A percentile compares a stretch with the other conserved stretches of the same genome.
Evolutionary conservation across 345 rosid species (phyloP).

Genomic region (Corymbia maculata): DNA sequence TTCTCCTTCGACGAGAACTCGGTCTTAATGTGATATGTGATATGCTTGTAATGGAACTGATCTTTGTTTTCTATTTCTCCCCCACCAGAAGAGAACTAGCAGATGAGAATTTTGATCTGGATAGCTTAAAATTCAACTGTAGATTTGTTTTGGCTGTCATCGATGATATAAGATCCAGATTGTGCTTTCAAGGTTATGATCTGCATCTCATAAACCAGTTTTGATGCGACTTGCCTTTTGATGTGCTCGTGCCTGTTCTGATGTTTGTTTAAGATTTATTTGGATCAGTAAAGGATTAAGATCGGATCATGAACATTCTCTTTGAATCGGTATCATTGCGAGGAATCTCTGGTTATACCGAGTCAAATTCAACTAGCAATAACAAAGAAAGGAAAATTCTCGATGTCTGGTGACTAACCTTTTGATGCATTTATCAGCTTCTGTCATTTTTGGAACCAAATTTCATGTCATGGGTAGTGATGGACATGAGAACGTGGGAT

Average conservation of each 20-base stretch:
- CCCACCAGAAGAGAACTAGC: background rate
- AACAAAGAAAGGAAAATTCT: background rate
- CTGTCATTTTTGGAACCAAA: background rate
- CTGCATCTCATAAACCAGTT: background rate
- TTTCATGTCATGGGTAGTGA: background rate
- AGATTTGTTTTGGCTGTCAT: background rate
- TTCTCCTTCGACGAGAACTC: background rate
- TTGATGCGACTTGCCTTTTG: background rate
- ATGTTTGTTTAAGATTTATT: background rate
- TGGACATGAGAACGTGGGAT: background rate
- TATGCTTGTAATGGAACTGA: background rate
- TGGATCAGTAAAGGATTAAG: background rate
- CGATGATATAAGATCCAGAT: background rate
- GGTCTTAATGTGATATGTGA: background rate
- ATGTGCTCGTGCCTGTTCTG: background rate
- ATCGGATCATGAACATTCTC: background rate
- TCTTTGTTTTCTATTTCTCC: background rate
- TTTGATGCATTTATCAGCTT: background rate
- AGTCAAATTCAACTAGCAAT: background rate
- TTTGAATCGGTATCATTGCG: background rate
- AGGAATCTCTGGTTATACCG: background rate
- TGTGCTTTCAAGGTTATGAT: background rate
- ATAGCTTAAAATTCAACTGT: background rate
- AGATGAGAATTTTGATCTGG: background rate
- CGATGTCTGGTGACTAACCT: background rate